phyloP scores from a whole-genome alignment of 2,329 filamentous ascomycete genomes.

The Fusarium tuaranense region DNA sequence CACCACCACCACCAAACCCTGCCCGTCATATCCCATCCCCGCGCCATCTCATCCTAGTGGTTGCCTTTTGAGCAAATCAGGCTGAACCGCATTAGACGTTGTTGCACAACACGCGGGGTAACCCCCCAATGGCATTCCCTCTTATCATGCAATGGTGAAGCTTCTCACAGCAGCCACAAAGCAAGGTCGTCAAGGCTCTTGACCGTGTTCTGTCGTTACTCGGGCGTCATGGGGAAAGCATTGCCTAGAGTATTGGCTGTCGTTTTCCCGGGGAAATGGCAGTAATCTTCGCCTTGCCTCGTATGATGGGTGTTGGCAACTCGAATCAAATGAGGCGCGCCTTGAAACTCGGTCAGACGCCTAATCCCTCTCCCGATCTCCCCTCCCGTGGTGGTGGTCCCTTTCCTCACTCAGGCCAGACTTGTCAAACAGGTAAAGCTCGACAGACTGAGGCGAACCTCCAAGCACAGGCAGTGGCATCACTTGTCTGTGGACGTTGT shows the following conservation, averaged over 20 bases:
- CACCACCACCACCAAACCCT: constrained; percentile 25
- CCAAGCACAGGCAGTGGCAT: constrained; percentile 61
- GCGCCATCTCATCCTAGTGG: constrained; percentile 28
- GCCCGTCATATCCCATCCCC: constrained; percentile 27
- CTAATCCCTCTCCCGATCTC: constrained; percentile 10
- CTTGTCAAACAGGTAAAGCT: constrained; percentile 65
- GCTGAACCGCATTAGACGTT: constrained; percentile 29
- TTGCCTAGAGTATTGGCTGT: constrained; percentile 34
- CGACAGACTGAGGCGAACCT: constrained; percentile 58
- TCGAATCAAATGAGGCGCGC: constrained; percentile 21
- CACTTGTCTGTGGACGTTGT: constrained; percentile 53
- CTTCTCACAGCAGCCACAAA: neutral
- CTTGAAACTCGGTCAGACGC: constrained; percentile 5
- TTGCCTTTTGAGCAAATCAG: constrained; percentile 30
- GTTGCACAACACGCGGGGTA: constrained; percentile 45
- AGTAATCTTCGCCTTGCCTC: constrained; percentile 29
- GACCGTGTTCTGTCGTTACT: neutral
- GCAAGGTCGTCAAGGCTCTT: constrained; percentile 4
- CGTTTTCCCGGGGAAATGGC: constrained; percentile 1
- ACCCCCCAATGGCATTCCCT: constrained; percentile 32
- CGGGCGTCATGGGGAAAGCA: constrained; percentile 24
- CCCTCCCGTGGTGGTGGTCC: neutral
- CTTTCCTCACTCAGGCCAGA: constrained; percentile 38
- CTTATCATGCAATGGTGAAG: constrained; percentile 31
- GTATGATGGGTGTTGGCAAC: neutral